Base-by-base conservation (phyloP, 2,329 filamentous ascomycete species). In the Blastomyces parvus region DNA sequence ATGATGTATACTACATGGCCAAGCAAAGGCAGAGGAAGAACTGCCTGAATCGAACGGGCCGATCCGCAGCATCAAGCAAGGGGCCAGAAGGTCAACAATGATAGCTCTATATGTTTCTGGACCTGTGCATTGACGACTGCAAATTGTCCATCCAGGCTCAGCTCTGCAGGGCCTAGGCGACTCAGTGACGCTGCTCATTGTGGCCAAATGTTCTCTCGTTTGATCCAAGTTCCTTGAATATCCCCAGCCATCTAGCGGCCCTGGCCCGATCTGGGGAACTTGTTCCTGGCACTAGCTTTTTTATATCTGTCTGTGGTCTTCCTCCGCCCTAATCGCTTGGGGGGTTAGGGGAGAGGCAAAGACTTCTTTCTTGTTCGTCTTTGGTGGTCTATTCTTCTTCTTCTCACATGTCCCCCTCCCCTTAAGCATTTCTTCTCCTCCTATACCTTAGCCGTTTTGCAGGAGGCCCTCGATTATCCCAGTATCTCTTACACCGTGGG, bases 91-190 rank as follows among this genome's bases (percentile, higher is more conserved):
- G 40, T 9, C 52, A 36, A 36, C 30, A 55, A 33, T 55, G 52
- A 30, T 55, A 17, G 8, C 33, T n/a, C 33, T 8, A 55, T 3
- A 17, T 36, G 52, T 36, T 7, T 6, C 33, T 8, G 2, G 27
- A 19, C 52, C 17, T 33, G 7, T 36, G 30, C 52, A 55, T 33
- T 17, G 27, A 30, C 33, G 30, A 36, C n/a, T 53, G 50, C 50
- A 27, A 33, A 53, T 53, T 53, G 13, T 56, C 53, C 53, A 56
- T 19, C 19, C 55, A 50, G 46, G 22, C 36, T 57, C 55, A 57
- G 55, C 55, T 57, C 27, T 42, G 55, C 33, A 57, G 33, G 55
- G 55, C 13, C 55, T 22, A 57, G 55, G 2, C 36, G 11, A 57
- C 9, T n/a, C 33, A 57, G n/a, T 57, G 55, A 40, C 36, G 27